Conservation (phyloP, 129 eudicot species). For the Dittrichia graveolens region DNA sequence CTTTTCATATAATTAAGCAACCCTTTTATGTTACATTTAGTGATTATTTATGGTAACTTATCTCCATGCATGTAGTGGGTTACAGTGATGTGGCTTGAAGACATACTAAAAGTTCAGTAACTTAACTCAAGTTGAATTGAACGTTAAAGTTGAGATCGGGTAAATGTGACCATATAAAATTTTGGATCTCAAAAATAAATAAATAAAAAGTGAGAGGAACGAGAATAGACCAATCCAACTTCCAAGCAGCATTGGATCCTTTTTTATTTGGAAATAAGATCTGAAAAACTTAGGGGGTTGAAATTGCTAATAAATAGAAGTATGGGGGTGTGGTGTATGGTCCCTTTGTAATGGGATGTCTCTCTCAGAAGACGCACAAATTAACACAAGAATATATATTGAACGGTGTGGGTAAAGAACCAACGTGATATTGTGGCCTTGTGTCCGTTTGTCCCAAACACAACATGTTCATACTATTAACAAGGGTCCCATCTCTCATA, state of each 20-base stretch:
- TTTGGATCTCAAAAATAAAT: background rate
- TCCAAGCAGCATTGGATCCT: constrained; percentile 40
- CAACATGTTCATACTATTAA: constrained; percentile 39
- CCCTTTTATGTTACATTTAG: too few species aligned
- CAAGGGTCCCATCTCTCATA: constrained; percentile 45
- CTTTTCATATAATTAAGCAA: too few species aligned
- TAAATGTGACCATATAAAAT: too few species aligned
- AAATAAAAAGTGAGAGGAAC: too few species aligned
- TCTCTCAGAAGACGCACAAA: constrained; percentile 34
- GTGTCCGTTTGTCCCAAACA: constrained; percentile 46
- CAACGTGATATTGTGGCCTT: constrained; percentile 51
- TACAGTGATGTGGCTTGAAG: too few species aligned
- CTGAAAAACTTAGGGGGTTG: background rate
- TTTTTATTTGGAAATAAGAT: background rate
- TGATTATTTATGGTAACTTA: too few species aligned
- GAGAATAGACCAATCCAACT: constrained; percentile 12
- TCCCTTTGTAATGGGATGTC: constrained; percentile 40
- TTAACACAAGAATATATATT: background rate
- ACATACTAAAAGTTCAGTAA: too few species aligned
- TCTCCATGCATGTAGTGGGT: too few species aligned
- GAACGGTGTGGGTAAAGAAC: constrained; percentile 48
- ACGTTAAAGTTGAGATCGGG: too few species aligned
- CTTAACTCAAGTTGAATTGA: too few species aligned
- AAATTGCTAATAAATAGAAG: constrained; percentile 16
- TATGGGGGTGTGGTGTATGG: constrained; percentile 38